Evolutionary conservation across 345 rosid genomes (phyloP).

Genomic region (Populus deltoides): DNA sequence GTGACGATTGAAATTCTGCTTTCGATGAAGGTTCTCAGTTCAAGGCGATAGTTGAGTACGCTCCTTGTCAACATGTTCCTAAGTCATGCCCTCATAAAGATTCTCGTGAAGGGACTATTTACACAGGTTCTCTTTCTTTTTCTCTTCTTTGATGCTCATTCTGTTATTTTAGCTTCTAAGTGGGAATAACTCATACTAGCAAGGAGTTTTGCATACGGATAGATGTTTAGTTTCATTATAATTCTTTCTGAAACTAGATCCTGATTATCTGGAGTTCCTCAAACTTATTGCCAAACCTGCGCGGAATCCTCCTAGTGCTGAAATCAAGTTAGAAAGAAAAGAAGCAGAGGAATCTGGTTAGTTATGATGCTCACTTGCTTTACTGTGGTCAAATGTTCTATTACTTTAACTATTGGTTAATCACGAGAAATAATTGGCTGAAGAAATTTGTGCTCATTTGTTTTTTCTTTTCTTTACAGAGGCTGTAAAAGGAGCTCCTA

Average conservation of each 20-base stretch:
- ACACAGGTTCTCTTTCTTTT: conserved; percentile 31
- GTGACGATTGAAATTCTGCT: neutral
- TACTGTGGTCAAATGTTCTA: neutral
- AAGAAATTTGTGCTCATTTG: neutral
- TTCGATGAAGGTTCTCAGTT: conserved; percentile 51
- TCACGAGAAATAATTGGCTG: neutral
- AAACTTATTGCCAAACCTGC: conserved; percentile 57
- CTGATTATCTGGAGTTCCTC: conserved; percentile 71
- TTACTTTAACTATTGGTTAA: neutral
- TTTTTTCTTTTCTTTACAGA: conserved; percentile 27
- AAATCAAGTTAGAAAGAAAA: conserved; percentile 61
- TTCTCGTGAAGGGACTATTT: conserved; percentile 67
- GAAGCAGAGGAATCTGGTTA: conserved; percentile 63
- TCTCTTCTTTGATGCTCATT: neutral
- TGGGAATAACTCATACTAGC: neutral
- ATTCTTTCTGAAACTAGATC: conserved; percentile 35
- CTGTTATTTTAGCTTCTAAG: neutral
- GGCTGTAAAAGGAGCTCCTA: conserved; percentile 38
- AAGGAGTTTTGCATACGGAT: neutral
- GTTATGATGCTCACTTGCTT: conserved; percentile 11
- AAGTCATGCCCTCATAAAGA: conserved; percentile 45
- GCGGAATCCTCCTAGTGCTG: conserved; percentile 65
- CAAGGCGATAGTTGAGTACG: conserved; percentile 65
- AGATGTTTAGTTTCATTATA: neutral
- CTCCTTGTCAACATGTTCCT: conserved; percentile 67